Evolutionary conservation across 495 filamentous ascomycete species (phyloP).

Genomic region (Hypoxylon perforatum): DNA sequence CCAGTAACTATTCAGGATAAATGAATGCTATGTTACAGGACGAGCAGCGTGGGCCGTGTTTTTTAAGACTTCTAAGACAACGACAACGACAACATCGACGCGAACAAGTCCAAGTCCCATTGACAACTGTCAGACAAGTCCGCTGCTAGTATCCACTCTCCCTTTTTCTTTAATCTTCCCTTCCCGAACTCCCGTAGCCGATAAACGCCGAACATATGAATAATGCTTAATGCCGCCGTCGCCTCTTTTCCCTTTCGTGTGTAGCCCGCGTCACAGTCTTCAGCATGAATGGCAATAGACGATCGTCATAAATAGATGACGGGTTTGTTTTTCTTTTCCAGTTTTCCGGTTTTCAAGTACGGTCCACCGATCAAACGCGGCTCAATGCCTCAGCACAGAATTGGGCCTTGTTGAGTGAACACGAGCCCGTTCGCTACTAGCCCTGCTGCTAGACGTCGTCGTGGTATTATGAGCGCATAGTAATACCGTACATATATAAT

Average conservation of each 20-base stretch:
- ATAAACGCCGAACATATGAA: slow-evolving; percentile 43
- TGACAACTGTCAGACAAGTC: slow-evolving; percentile 32
- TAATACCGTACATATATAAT: not conserved
- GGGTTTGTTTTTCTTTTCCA: slow-evolving; percentile 19
- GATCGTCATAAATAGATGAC: slow-evolving; percentile 27
- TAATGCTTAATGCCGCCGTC: slow-evolving; percentile 40
- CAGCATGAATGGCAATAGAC: slow-evolving; percentile 29
- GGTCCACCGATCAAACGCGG: slow-evolving; percentile 17
- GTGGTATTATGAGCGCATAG: not conserved
- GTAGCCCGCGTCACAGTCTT: slow-evolving; percentile 35
- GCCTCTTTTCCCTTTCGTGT: slow-evolving; percentile 24
- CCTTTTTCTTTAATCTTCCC: slow-evolving; percentile 33
- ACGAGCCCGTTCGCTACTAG: not conserved
- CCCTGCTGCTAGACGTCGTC: slow-evolving; percentile 1
- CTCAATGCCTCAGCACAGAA: slow-evolving; percentile 9
- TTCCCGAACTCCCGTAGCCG: slow-evolving; percentile 31
- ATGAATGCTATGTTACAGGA: slow-evolving; percentile 37
- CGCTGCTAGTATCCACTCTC: slow-evolving; percentile 27
- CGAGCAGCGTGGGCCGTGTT: slow-evolving; percentile 29
- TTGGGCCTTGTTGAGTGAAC: not conserved
- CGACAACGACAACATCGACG: slow-evolving; percentile 8
- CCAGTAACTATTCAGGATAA: slow-evolving; percentile 23
- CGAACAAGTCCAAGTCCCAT: slow-evolving; percentile 26
- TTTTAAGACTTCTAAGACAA: slow-evolving; percentile 32
- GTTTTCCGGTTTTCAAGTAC: slow-evolving; percentile 32